phyloP scores from a whole-genome alignment of 1,139 yeast species.

The Debaryomycetaceae sp. region DNA sequence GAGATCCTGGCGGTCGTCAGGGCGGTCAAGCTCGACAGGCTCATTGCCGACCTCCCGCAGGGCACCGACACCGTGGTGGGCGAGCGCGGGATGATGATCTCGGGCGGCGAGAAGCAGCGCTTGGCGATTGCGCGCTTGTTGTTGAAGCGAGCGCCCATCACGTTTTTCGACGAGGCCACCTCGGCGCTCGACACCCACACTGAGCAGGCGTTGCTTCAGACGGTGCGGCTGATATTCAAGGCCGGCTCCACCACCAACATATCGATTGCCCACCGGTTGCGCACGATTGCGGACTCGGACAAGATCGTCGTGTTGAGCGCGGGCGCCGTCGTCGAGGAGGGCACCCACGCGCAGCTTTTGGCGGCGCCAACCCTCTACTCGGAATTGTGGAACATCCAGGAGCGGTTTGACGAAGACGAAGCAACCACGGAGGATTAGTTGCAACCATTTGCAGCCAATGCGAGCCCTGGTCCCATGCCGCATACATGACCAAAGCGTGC shows the following conservation, averaged over 20 bases:
- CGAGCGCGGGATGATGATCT: slow-evolving; percentile 96
- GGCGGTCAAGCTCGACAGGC: slow-evolving; percentile 62
- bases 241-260: slow-evolving; percentile 67
- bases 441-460: slow-evolving; percentile 1
- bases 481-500: slow-evolving; percentile 1
- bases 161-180: slow-evolving; percentile 96
- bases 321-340: slow-evolving; percentile 84
- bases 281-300: slow-evolving; percentile 93
- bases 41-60: slow-evolving; percentile 72
- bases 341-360: slow-evolving; percentile 66
- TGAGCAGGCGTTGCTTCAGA: slow-evolving; percentile 75
- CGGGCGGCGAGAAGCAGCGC: slow-evolving; percentile 97
- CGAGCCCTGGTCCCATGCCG: neutral
- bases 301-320: slow-evolving; percentile 81
- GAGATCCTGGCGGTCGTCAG: slow-evolving; percentile 64
- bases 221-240: slow-evolving; percentile 60
- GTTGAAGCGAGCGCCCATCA: slow-evolving; percentile 79
- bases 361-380: slow-evolving; percentile 59
- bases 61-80: slow-evolving; percentile 91
- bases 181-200: slow-evolving; percentile 96
- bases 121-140: slow-evolving; percentile 87
- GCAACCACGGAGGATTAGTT: slow-evolving; percentile 6
- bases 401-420: slow-evolving; percentile 35
- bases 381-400: slow-evolving; percentile 90
- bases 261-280: slow-evolving; percentile 87